Evolutionary conservation across 768 basidiomycete genomes (phyloP), one percentile per base, ranked within the genome.

Genomic region (Pleurotus platypus): DNA sequence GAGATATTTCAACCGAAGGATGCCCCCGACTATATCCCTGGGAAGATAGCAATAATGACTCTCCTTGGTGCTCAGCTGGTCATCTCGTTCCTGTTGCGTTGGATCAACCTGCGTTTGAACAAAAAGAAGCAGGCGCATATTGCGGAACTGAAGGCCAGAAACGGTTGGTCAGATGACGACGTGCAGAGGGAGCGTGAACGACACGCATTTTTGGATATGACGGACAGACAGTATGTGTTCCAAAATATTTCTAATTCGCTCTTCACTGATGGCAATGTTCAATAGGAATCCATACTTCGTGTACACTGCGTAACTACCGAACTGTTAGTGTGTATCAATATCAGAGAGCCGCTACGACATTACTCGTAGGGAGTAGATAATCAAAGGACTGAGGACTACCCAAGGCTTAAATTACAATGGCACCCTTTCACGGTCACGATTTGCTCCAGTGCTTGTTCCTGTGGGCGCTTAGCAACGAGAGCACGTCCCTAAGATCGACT

Each of bases 41-140:
- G 85, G 15, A 89, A 89, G 64, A 80, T 80, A 11, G 77, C 86
- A 1, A 86, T 88, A 60, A 79, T 86, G 74, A 72, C 84, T 4
- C 73, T 86, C 5, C 71, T 88, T 26, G 76, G 69, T 3, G 75
- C 77, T 2, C 83, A 85, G 61, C 66, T 87, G 26, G 68, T 65
- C 15, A 60, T 86, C 20, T 80, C 75, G 2, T 66, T 77, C 58
- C 49, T 81, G 26, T 69, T 87, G 11, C 77, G 82, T 9, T 80
- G 74, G 69, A 76, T 86, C 60, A 86, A 85, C 65, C 9, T 78
- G 0, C 73, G 77, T 13, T 64, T 85, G 62, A 87, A 87, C 63
- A 68, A 62, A 54, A 72, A 79, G 68, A 83, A 81, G 57, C 62
- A 62, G 42, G 69, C 65, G 1, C 58, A 57, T 40, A 69, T 87